Conservation (phyloP, 1,284 basidiomycete species). For the Ustilago lituana region DNA sequence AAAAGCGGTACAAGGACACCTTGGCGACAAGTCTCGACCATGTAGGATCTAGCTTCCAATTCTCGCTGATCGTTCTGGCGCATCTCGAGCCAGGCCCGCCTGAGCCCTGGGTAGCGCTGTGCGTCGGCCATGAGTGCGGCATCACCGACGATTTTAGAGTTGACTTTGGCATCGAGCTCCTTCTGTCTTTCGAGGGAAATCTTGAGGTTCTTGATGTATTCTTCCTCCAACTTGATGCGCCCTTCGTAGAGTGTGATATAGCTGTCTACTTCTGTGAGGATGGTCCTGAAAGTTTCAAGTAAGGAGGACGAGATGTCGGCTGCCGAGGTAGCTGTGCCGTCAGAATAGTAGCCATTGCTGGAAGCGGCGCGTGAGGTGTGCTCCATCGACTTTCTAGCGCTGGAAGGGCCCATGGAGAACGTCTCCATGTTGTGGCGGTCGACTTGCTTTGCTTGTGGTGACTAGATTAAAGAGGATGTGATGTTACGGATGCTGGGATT, state of each 20-base stretch:
- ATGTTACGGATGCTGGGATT: too few relatives aligned
- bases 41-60: constrained; percentile 55
- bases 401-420: constrained; percentile 10
- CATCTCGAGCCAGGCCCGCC: constrained; percentile 54
- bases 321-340: constrained; percentile 31
- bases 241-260: constrained; percentile 57
- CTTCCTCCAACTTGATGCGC: constrained; percentile 62
- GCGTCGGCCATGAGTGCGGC: constrained; percentile 46
- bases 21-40: constrained; percentile 50
- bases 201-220: constrained; percentile 52
- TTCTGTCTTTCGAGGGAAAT: constrained; percentile 51
- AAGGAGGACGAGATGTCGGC: constrained; percentile 47
- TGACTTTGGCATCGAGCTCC: constrained; percentile 59
- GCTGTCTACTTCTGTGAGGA: constrained; percentile 57
- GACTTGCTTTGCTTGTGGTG: too few relatives aligned
- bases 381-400: constrained; percentile 30
- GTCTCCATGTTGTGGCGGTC: constrained; percentile 19
- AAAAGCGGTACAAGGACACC: constrained; percentile 53
- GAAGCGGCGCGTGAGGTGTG: constrained; percentile 33
- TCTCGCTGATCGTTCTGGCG: constrained; percentile 53
- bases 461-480: too few relatives aligned
- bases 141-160: constrained; percentile 47
- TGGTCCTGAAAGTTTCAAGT: constrained; percentile 53
- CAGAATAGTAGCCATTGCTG: constrained; percentile 37
- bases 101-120: constrained; percentile 30